Conservation (phyloP, 306 rosid species). For the Cercis canadensis region DNA sequence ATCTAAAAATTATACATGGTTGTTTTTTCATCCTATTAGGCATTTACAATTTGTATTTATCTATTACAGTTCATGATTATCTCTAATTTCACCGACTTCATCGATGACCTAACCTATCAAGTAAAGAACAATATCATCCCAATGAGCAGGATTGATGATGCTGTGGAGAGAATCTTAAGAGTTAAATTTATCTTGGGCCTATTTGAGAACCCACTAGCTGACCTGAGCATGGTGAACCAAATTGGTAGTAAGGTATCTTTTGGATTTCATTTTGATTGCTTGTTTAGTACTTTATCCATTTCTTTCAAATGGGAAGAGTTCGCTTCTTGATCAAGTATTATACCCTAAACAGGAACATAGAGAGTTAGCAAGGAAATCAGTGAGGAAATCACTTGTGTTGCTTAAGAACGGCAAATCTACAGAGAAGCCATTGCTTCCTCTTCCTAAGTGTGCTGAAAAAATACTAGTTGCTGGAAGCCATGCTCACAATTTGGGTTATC, state of each 20-base stretch:
- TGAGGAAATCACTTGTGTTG: conserved; percentile 82
- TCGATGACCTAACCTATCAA: conserved; percentile 59
- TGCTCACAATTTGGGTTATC: conserved; percentile 87
- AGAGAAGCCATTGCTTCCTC: conserved; percentile 73
- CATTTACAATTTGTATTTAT: conserved; percentile 5
- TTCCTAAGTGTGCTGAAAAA: conserved; percentile 79
- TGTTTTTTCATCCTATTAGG: neutral
- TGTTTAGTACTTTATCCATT: neutral
- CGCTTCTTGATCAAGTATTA: conserved; percentile 1
- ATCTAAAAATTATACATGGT: neutral
- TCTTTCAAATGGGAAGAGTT: conserved; percentile 7
- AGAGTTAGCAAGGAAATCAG: conserved; percentile 90
- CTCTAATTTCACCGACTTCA: conserved; percentile 52
- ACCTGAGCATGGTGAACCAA: conserved; percentile 67
- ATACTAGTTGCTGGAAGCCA: conserved; percentile 87
- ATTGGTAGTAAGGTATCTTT: conserved; percentile 69
- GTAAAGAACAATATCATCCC: conserved; percentile 74
- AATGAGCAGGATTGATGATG: conserved; percentile 79
- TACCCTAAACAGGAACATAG: conserved; percentile 76
- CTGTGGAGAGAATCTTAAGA: conserved; percentile 76
- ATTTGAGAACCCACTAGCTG: conserved; percentile 78
- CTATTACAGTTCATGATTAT: conserved; percentile 78
- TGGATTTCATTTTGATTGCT: conserved; percentile 12
- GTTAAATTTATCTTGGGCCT: conserved; percentile 84
- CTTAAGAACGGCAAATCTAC: conserved; percentile 76